Percentiles rank a stretch among this genome's conserved stretches.
phyloP scores from a whole-genome alignment of 257 asterid species.

The Coffea eugenioides region DNA sequence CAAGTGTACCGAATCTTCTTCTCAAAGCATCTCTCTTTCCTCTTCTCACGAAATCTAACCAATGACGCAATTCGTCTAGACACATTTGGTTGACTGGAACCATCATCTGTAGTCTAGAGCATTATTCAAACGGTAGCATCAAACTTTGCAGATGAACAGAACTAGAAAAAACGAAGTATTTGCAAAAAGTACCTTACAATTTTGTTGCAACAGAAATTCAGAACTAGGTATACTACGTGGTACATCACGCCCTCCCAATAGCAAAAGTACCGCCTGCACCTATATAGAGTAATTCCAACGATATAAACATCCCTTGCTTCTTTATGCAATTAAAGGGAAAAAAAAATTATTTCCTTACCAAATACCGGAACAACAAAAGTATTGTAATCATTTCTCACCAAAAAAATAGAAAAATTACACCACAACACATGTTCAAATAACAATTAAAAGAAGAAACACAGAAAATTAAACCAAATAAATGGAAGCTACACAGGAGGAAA shows the following conservation, averaged over 20 bases:
- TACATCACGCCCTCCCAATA: slow-evolving; percentile 37
- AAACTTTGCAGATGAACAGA: not conserved
- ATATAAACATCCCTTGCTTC: not conserved
- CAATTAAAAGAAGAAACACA: not conserved
- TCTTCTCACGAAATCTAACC: slow-evolving; percentile 52
- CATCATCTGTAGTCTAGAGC: slow-evolving; percentile 36
- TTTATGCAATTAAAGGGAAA: not conserved
- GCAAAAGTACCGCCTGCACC: slow-evolving; percentile 47
- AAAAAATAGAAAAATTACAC: not conserved
- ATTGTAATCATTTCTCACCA: not conserved
- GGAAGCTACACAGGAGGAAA: not conserved
- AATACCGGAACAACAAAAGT: not conserved
- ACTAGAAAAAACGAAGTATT: not conserved
- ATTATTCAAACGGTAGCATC: slow-evolving; percentile 19
- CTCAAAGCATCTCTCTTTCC: slow-evolving; percentile 54
- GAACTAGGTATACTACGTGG: slow-evolving; percentile 27
- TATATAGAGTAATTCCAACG: slow-evolving; percentile 4
- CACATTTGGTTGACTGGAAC: slow-evolving; percentile 20
- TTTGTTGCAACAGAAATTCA: slow-evolving; percentile 27
- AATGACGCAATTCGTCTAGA: slow-evolving; percentile 43
- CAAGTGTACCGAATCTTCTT: slow-evolving; percentile 46
- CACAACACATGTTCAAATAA: not conserved
- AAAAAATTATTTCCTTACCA: not conserved
- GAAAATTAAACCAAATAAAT: not conserved
- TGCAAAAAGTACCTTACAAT: slow-evolving; percentile 28